phyloP scores from a whole-genome alignment of 2,329 filamentous ascomycete species.

The Lecanicillium sp. region DNA sequence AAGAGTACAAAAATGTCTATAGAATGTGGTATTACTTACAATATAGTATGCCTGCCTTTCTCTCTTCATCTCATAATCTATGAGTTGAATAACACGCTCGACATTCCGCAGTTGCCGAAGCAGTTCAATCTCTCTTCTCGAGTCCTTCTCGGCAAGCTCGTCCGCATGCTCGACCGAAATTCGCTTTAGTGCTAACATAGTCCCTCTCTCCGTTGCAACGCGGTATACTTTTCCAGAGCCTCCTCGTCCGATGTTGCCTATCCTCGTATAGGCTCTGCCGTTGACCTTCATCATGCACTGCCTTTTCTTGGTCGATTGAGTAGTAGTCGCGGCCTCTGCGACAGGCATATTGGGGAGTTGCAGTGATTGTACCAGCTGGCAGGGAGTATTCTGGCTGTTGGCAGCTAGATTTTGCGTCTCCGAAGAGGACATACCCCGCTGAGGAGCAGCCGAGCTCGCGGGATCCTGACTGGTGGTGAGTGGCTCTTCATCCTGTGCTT shows the following conservation, averaged over 20 bases:
- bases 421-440: too few species aligned
- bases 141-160: too few species aligned
- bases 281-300: not conserved
- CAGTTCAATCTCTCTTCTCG: not conserved
- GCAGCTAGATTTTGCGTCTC: too few species aligned
- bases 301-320: too few species aligned
- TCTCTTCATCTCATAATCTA: conserved; percentile 2
- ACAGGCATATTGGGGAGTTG: too few species aligned
- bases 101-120: not conserved
- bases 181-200: not conserved
- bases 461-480: too few species aligned
- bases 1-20: not conserved
- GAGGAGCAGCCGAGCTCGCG: too few species aligned
- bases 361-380: too few species aligned
- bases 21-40: not conserved
- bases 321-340: too few species aligned
- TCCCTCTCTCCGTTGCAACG: not conserved
- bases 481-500: too few species aligned
- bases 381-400: too few species aligned
- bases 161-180: too few species aligned
- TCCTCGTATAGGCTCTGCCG: not conserved
- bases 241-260: not conserved
- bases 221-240: conserved; percentile 1
- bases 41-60: conserved; percentile 2
- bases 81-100: not conserved